phyloP scores from a whole-genome alignment of 108 stramenopile species.

The Skeletonema costatum region DNA sequence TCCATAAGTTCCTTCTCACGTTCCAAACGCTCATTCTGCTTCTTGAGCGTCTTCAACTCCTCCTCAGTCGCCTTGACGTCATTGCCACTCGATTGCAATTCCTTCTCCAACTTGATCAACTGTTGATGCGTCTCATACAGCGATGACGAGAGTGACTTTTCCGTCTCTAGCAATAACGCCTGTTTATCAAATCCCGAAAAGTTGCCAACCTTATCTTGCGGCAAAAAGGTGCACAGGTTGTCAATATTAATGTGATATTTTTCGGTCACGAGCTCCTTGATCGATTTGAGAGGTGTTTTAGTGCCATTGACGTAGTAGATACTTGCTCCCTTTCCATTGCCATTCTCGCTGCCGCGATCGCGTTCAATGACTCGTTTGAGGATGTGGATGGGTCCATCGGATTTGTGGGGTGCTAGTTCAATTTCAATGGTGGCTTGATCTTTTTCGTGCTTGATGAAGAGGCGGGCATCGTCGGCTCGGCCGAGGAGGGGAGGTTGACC shows the following conservation, averaged over 20 bases:
- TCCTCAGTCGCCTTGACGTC: conserved; percentile 50
- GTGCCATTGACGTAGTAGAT: conserved; percentile 61
- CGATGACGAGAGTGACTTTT: conserved; percentile 69
- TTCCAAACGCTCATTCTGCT: conserved; percentile 64
- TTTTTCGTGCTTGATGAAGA: conserved; percentile 89
- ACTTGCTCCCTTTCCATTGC: conserved; percentile 36
- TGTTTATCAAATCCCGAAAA: conserved; percentile 86
- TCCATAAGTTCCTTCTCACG: conserved; percentile 71
- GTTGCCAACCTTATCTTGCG: conserved; percentile 93
- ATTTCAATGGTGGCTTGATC: conserved; percentile 84
- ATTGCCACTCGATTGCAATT: conserved; percentile 44
- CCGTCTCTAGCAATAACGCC: conserved; percentile 83
- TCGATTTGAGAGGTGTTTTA: conserved; percentile 46
- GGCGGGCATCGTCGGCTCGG: conserved; percentile 82
- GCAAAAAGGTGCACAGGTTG: conserved; percentile 96
- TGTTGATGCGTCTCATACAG: conserved; percentile 73
- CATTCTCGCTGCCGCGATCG: conserved; percentile 44
- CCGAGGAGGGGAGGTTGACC: conserved; percentile 86
- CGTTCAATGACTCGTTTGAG: conserved; percentile 53
- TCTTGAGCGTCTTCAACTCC: conserved; percentile 52
- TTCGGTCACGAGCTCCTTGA: conserved; percentile 63
- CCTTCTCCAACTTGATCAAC: conserved; percentile 75
- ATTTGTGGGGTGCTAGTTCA: conserved; percentile 56
- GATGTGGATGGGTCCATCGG: conserved; percentile 22
- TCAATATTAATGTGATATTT: conserved; percentile 84